phyloP scores from a whole-genome alignment of 495 filamentous ascomycete genomes.

The Trichoderma gamsii region DNA sequence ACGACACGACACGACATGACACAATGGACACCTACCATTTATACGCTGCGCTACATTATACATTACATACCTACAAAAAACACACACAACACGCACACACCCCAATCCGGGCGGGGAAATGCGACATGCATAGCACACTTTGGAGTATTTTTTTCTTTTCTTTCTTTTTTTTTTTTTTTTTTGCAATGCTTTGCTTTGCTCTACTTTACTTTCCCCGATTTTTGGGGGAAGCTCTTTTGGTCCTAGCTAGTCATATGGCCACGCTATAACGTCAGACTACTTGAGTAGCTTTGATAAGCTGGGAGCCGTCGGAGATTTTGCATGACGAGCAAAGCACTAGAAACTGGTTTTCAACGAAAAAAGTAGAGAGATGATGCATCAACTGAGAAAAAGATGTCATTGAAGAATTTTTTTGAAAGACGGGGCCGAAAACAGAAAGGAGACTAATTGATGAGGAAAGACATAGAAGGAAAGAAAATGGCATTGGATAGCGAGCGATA shows the following conservation, averaged over 20 bases:
- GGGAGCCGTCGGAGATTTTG: not conserved
- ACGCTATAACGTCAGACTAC: slow-evolving; percentile 2
- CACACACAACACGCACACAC: not conserved
- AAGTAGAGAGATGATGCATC: not conserved
- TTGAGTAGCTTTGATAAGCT: not conserved
- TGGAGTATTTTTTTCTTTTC: slow-evolving; percentile 1
- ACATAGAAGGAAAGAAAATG: not conserved
- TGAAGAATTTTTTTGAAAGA: not conserved
- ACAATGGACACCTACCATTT: slow-evolving; percentile 5
- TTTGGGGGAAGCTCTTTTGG: not conserved
- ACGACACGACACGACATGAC: not conserved
- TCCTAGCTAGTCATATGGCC: slow-evolving; percentile 1
- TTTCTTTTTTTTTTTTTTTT: not conserved
- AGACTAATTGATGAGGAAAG: not conserved
- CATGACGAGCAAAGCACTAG: not conserved
- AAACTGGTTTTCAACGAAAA: not conserved
- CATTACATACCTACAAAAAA: not conserved
- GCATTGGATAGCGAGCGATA: not conserved
- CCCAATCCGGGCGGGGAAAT: slow-evolving; percentile 11
- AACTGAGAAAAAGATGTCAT: not conserved
- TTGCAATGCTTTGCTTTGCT: not conserved
- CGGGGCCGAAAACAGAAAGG: not conserved
- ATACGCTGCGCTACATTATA: slow-evolving; percentile 2
- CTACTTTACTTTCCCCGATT: not conserved
- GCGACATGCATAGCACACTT: slow-evolving; percentile 11